Evolutionary conservation across 371 early-diverging fungal species (phyloP).

Genomic region (Rhizopus arrhizus): DNA sequence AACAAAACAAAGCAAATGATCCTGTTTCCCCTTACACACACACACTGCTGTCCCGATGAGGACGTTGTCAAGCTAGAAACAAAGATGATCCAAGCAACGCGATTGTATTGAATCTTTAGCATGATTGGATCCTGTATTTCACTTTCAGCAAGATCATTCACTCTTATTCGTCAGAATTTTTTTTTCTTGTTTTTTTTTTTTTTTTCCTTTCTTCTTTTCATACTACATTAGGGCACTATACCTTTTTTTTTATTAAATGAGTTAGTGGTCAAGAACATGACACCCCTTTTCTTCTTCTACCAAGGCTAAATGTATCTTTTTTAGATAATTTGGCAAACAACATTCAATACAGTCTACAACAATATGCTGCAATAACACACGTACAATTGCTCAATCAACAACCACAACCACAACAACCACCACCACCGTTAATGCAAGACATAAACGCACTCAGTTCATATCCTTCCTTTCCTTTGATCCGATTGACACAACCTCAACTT

Average conservation of each 20-base stretch:
- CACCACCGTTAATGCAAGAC: not conserved
- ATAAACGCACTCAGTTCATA: constrained; percentile 12
- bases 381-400: constrained; percentile 20
- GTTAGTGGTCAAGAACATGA: not conserved
- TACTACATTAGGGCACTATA: no score
- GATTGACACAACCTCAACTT: constrained; percentile 23
- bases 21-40: no score
- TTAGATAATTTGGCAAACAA: constrained; percentile 26
- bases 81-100: no score
- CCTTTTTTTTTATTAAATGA: not conserved
- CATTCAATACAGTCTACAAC: constrained; percentile 28
- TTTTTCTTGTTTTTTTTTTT: no score
- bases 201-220: no score
- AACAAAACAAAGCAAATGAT: no score
- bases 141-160: no score
- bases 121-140: no score
- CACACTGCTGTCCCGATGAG: no score
- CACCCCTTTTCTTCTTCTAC: not conserved
- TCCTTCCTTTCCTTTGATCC: constrained; percentile 35
- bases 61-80: no score
- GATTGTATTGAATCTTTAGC: no score
- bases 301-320: not conserved
- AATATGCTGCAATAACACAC: constrained; percentile 25
- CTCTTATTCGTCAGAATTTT: no score
- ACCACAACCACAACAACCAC: not conserved